Conservation (phyloP, 352 stramenopile species). For the Pythium rishiriense region DNA sequence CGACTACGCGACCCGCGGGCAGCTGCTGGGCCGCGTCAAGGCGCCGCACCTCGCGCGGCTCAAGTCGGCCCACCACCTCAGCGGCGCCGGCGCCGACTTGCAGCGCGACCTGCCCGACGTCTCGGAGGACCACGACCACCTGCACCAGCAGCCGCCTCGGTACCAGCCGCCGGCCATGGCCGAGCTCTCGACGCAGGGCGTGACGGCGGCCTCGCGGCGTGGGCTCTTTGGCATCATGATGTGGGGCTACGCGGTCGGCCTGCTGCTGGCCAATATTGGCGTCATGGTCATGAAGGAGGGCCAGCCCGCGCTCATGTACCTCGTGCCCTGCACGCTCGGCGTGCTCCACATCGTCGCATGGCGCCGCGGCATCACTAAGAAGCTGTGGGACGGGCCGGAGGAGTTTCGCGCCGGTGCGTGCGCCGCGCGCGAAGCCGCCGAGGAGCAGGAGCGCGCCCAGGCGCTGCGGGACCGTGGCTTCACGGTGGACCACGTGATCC, state of each 20-base stretch:
- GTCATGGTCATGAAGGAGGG: constrained; percentile 92
- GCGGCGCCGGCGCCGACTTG: neutral
- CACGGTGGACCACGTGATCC: constrained; percentile 23
- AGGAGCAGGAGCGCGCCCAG: constrained; percentile 4
- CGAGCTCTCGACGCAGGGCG: constrained; percentile 42
- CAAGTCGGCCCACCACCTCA: constrained; percentile 36
- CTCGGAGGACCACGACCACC: neutral
- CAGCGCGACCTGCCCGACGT: neutral
- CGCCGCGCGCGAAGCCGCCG: neutral
- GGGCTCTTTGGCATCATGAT: constrained; percentile 84
- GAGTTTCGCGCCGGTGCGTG: constrained; percentile 11
- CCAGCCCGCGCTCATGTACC: constrained; percentile 96
- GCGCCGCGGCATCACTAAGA: constrained; percentile 80
- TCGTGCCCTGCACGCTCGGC: constrained; percentile 93
- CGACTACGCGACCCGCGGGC: constrained; percentile 87
- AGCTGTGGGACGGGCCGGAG: constrained; percentile 90
- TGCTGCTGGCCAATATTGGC: constrained; percentile 93
- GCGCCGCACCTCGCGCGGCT: constrained; percentile 44
- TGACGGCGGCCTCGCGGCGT: constrained; percentile 31
- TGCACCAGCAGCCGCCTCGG: neutral
- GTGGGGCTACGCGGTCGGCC: constrained; percentile 92
- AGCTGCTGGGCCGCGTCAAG: constrained; percentile 62
- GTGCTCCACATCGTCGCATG: constrained; percentile 73
- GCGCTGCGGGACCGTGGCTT: constrained; percentile 21
- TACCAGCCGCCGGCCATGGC: constrained; percentile 25